phyloP scores from a whole-genome alignment of 345 rosid species.

The Euphorbia peplus region DNA sequence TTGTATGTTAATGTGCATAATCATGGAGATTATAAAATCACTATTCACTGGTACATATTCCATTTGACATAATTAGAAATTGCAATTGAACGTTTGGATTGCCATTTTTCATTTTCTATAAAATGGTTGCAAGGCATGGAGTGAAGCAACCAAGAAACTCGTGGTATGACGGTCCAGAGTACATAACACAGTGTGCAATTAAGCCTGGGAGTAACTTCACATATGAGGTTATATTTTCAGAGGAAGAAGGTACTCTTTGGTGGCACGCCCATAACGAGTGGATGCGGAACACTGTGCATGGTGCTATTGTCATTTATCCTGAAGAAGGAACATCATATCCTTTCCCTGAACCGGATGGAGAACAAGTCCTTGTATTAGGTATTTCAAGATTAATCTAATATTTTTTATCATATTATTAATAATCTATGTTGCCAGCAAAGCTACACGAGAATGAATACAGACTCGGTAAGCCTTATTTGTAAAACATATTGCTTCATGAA shows the following conservation, averaged over 20 bases:
- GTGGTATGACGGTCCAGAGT: slow-evolving; percentile 89
- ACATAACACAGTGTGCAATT: slow-evolving; percentile 78
- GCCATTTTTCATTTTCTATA: no score
- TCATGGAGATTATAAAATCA: slow-evolving; percentile 38
- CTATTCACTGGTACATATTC: slow-evolving; percentile 49
- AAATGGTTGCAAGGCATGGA: no score
- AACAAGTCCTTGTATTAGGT: slow-evolving; percentile 71
- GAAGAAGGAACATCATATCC: slow-evolving; percentile 7
- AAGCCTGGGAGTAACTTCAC: slow-evolving; percentile 47
- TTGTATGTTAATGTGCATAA: slow-evolving; percentile 45
- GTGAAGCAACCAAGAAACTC: slow-evolving; percentile 59
- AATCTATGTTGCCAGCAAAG: no score
- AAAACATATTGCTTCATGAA: no score
- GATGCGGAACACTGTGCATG: slow-evolving; percentile 61
- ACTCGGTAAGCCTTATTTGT: no score
- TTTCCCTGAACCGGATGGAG: slow-evolving; percentile 30
- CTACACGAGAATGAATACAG: no score
- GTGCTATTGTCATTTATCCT: slow-evolving; percentile 38
- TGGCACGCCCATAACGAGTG: no score
- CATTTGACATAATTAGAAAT: no score
- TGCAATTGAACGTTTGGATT: no score
- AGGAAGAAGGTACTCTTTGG: no score
- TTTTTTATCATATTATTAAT: no score
- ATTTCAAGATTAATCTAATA: not conserved
- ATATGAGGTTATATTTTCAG: slow-evolving; percentile 33